phyloP scores from a whole-genome alignment of 106 monocot species.

The Dioscorea zingiberensis region DNA sequence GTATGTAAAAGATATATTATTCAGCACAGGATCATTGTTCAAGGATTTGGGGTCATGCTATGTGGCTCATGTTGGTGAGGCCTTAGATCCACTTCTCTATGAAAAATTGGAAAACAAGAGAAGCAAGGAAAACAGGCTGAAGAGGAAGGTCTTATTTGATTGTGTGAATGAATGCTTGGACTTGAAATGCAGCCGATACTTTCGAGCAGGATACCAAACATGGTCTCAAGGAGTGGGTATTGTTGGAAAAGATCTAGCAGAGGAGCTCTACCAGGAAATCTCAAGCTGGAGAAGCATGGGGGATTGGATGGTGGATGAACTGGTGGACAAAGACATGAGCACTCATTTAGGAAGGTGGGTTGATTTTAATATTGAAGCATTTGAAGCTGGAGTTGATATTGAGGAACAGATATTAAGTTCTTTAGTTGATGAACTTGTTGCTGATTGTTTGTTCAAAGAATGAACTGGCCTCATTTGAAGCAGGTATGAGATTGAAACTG shows the following conservation, averaged over 20 bases:
- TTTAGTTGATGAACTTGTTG: slow-evolving; percentile 60
- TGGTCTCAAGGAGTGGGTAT: slow-evolving; percentile 58
- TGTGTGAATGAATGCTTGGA: slow-evolving; percentile 62
- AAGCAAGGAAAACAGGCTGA: slow-evolving; percentile 22
- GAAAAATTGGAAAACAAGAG: slow-evolving; percentile 41
- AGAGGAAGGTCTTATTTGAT: slow-evolving; percentile 66
- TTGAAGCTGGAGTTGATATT: slow-evolving; percentile 50
- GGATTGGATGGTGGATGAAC: slow-evolving; percentile 78
- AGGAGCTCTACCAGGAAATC: slow-evolving; percentile 52
- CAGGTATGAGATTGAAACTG: not conserved
- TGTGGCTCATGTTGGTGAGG: not conserved
- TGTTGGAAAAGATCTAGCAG: slow-evolving; percentile 21
- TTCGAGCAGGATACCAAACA: slow-evolving; percentile 40
- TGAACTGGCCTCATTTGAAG: no score
- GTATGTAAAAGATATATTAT: slow-evolving; percentile 40
- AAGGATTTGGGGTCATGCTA: slow-evolving; percentile 6
- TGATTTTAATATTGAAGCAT: slow-evolving; percentile 65
- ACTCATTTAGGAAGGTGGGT: slow-evolving; percentile 64
- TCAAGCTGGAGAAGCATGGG: slow-evolving; percentile 47
- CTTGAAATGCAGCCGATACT: slow-evolving; percentile 37
- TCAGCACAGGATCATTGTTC: slow-evolving; percentile 7
- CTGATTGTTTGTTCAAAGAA: slow-evolving; percentile 15
- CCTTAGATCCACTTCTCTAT: slow-evolving; percentile 33
- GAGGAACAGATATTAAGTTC: slow-evolving; percentile 35
- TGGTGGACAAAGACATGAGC: slow-evolving; percentile 87